Evolutionary conservation across 306 rosid genomes (phyloP), one percentile per base, ranked within the genome.

Genomic region (Rubus parviflorus): DNA sequence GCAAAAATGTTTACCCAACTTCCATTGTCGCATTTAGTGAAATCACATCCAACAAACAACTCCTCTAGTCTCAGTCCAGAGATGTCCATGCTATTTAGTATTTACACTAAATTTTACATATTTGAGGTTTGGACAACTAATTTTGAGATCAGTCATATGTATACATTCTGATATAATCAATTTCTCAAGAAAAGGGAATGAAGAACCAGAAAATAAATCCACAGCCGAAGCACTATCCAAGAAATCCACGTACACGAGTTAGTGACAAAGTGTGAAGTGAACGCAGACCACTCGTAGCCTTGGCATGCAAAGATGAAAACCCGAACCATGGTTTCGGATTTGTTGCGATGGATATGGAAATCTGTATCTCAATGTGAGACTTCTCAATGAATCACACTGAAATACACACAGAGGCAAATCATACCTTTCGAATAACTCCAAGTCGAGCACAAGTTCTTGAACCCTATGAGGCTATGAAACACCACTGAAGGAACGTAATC

Each of bases 121-220:
- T 54, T n/a, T 54, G 2, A 57, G 37, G 63, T 57, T 57, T 1
- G 63, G 37, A 22, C 35, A 56, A 1, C 62, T 56, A n/a, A 56
- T n/a, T 56, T 56, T 56, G 62, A 56, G 62, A 20, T 57, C 37
- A 22, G 4, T 20, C 1, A 57, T 57, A 2, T 5, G 14, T 57
- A 4, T 11, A n/a, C 63, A 57, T 1, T 9, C 2, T 25, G 30
- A 25, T 22, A 40, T 17, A 7, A 1, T 41, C 70, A 65, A 41
- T 15, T 19, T 38, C 16, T 38, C 70, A 0, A 65, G 48, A 40
- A 2, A 65, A 38, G 70, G 49, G 14, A 65, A 65, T 16, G 48
- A 65, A 65, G 70, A 65, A 14, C 23, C n/a, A 2, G 70, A 65
- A 65, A 65, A 65, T 40, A 40, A 17, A 3, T 65, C 70, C 70